Evolutionary conservation across 1,139 yeast genomes (phyloP).

Genomic region (Nakaseomyces delphensis): DNA sequence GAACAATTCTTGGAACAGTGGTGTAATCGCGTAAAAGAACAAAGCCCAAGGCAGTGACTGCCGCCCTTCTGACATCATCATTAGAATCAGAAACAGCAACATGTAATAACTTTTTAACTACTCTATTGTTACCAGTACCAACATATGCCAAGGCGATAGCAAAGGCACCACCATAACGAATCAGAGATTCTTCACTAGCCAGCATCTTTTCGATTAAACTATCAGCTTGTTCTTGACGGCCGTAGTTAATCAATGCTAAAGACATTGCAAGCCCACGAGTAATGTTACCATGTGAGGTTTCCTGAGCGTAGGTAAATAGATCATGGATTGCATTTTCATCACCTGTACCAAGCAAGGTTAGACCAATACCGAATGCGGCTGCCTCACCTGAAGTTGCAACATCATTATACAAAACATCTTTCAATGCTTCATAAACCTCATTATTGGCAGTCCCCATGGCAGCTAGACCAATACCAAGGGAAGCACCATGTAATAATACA

Average conservation of each 20-base stretch:
- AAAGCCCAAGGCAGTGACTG: constrained; percentile 91
- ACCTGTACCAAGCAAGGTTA: constrained; percentile 93
- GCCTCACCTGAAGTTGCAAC: constrained; percentile 95
- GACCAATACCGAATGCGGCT: constrained; percentile 94
- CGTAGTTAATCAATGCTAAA: constrained; percentile 76
- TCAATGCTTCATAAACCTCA: constrained; percentile 71
- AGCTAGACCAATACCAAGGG: constrained; percentile 92
- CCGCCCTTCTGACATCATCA: constrained; percentile 94
- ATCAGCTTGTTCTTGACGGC: constrained; percentile 78
- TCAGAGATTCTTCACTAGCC: constrained; percentile 67
- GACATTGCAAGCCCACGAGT: constrained; percentile 89
- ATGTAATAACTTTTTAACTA: constrained; percentile 79
- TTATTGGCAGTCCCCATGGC: constrained; percentile 86
- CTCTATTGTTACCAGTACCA: constrained; percentile 87
- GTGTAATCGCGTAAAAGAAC: constrained; percentile 83
- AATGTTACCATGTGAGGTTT: constrained; percentile 92
- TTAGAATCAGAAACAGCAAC: constrained; percentile 94
- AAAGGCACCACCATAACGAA: constrained; percentile 94
- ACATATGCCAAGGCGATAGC: constrained; percentile 93
- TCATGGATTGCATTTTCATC: constrained; percentile 62
- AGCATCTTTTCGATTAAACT: constrained; percentile 57
- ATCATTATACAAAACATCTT: constrained; percentile 78
- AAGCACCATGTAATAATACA: constrained; percentile 90
- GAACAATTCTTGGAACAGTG: constrained; percentile 92
- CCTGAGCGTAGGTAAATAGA: constrained; percentile 87